phyloP scores from a whole-genome alignment of 129 eudicot species.

The Solidago caesia region DNA sequence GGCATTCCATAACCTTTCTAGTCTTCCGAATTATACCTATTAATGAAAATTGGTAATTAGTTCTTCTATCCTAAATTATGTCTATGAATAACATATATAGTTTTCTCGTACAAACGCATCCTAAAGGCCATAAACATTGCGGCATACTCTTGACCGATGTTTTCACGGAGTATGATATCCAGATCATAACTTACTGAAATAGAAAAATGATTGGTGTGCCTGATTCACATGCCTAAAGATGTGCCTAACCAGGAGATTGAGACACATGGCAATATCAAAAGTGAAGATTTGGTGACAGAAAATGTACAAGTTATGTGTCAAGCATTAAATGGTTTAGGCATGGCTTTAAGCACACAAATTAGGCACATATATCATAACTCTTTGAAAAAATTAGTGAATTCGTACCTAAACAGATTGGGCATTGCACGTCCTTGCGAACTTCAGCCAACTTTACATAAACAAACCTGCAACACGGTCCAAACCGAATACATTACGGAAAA shows the following conservation, averaged over 20 bases:
- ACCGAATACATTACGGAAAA: constrained; percentile 17
- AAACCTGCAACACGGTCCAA: constrained; percentile 46
- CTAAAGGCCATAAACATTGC: constrained; percentile 2
- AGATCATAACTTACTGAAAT: not conserved
- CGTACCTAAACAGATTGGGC: constrained; percentile 82
- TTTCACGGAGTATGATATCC: constrained; percentile 4
- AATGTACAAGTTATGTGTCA: too few relatives aligned
- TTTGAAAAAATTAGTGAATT: not conserved
- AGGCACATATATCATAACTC: too few relatives aligned
- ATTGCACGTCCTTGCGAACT: constrained; percentile 87
- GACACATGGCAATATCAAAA: too few relatives aligned
- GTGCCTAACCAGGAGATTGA: not conserved
- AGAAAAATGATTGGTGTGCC: not conserved
- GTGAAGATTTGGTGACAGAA: too few relatives aligned
- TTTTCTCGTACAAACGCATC: not conserved
- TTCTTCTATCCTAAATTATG: constrained; percentile 1
- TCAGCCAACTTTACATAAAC: constrained; percentile 62
- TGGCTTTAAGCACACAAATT: too few relatives aligned
- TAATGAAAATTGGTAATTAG: constrained; percentile 13
- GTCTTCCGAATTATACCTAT: constrained; percentile 93
- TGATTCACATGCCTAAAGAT: too few relatives aligned
- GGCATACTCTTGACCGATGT: not conserved
- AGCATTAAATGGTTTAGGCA: too few relatives aligned
- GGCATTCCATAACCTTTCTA: constrained; percentile 94
- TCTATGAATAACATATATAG: not conserved